A percentile compares a stretch with the other conserved stretches of the same genome.
These are phyloP conservation scores for Fraxinus anomala DNA, from an alignment of 257 asterid genomes.

Conservation along the genomic window DNA sequence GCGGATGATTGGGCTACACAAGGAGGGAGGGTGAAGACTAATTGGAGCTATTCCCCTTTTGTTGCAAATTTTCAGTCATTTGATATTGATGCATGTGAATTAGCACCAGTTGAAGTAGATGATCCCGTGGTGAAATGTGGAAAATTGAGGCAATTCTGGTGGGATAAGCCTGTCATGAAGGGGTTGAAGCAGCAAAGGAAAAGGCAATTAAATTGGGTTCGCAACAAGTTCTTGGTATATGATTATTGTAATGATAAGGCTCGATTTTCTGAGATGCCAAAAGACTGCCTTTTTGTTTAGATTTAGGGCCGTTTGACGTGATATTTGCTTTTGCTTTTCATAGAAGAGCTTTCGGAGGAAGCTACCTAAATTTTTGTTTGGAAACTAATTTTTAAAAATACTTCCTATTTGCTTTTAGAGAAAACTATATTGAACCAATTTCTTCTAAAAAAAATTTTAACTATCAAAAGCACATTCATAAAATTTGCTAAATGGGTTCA, in stretches of 20 bases:
- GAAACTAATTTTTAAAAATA: too few relatives aligned
- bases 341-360: too few relatives aligned
- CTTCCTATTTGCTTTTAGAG: too few relatives aligned
- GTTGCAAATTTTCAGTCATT: slow-evolving; percentile 39
- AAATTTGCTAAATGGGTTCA: too few relatives aligned
- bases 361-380: too few relatives aligned
- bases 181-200: slow-evolving; percentile 33
- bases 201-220: slow-evolving; percentile 39
- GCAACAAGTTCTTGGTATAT: slow-evolving; percentile 42
- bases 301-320: background rate
- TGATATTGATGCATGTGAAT: slow-evolving; percentile 51
- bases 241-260: slow-evolving; percentile 59
- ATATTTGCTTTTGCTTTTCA: too few relatives aligned
- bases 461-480: too few relatives aligned
- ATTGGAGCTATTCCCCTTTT: slow-evolving; percentile 60
- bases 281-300: slow-evolving; percentile 37
- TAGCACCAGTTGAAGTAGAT: slow-evolving; percentile 21
- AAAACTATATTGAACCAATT: too few relatives aligned
- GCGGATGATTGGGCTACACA: slow-evolving; percentile 71
- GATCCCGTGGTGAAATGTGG: slow-evolving; percentile 41
- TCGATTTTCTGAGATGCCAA: slow-evolving; percentile 50
- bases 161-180: slow-evolving; percentile 60
- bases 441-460: too few relatives aligned
- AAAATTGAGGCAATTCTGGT: slow-evolving; percentile 47
- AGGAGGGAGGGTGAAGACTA: slow-evolving; percentile 64